Conservation (phyloP, 1,284 basidiomycete genomes). For the Irpex rosettiformis region DNA sequence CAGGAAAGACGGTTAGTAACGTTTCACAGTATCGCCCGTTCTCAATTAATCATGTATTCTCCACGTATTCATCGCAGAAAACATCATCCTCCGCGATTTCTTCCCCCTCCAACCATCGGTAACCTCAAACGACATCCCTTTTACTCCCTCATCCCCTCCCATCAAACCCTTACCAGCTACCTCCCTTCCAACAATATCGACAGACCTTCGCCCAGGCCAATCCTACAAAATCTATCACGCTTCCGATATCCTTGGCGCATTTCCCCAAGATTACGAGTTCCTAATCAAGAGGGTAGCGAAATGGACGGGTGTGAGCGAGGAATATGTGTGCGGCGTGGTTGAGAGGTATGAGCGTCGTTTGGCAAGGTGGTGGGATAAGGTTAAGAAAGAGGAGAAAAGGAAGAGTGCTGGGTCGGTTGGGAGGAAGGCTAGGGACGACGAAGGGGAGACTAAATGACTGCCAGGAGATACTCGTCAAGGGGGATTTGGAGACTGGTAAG, state of each 20-base stretch:
- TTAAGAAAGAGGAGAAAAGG: slow-evolving; percentile 1
- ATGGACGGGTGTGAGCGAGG: slow-evolving; percentile 50
- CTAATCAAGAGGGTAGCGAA: slow-evolving; percentile 46
- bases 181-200: slow-evolving; percentile 11
- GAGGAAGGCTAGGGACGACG: neutral
- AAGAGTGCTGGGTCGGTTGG: neutral
- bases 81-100: slow-evolving; percentile 21
- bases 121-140: neutral
- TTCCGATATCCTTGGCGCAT: slow-evolving; percentile 54
- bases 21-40: too few relatives aligned
- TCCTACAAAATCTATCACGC: slow-evolving; percentile 57
- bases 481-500: too few relatives aligned
- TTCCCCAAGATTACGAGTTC: slow-evolving; percentile 44
- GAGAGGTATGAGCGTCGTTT: slow-evolving; percentile 61
- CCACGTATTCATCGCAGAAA: slow-evolving; percentile 16
- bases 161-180: slow-evolving; percentile 14
- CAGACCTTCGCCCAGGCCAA: slow-evolving; percentile 44
- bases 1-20: neutral
- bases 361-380: slow-evolving; percentile 40
- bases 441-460: too few relatives aligned
- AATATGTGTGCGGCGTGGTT: slow-evolving; percentile 48
- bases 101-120: slow-evolving; percentile 19
- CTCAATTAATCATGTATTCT: neutral
- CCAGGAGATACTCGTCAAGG: too few relatives aligned
- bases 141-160: slow-evolving; percentile 17